phyloP scores from a whole-genome alignment of 192 early-diverging fungal genomes.

The Funneliformis geosporum region DNA sequence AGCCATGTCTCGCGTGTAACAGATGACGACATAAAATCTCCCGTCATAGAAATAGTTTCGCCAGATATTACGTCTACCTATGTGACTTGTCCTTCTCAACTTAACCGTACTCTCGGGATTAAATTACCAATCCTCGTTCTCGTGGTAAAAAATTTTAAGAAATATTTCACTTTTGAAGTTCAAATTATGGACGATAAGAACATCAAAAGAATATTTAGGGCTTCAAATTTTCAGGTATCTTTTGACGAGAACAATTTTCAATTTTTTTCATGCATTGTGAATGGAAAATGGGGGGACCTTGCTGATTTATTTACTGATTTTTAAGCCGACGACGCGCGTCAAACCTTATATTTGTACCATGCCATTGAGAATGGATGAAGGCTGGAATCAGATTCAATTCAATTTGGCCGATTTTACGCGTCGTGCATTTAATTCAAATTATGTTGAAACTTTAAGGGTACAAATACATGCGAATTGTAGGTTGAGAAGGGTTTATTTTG shows the following conservation, averaged over 20 bases:
- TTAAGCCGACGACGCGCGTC: slow-evolving; percentile 74
- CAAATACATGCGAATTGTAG: slow-evolving; percentile 91
- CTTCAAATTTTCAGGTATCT: slow-evolving; percentile 86
- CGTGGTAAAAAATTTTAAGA: slow-evolving; percentile 84
- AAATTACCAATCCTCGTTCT: slow-evolving; percentile 89
- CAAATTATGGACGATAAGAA: slow-evolving; percentile 85
- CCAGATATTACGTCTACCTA: slow-evolving; percentile 82
- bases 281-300: neutral
- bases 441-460: slow-evolving; percentile 83
- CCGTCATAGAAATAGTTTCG: slow-evolving; percentile 79
- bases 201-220: slow-evolving; percentile 76
- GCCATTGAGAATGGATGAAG: slow-evolving; percentile 90
- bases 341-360: slow-evolving; percentile 88
- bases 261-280: too few relatives aligned
- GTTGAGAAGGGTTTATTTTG: slow-evolving; percentile 87
- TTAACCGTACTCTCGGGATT: slow-evolving; percentile 81
- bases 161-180: slow-evolving; percentile 92
- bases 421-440: slow-evolving; percentile 86
- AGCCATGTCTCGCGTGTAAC: slow-evolving; percentile 76
- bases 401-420: slow-evolving; percentile 85
- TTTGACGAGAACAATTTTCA: too few relatives aligned
- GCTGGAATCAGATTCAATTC: slow-evolving; percentile 96
- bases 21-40: slow-evolving; percentile 81
- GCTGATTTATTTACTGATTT: neutral
- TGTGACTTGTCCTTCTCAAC: slow-evolving; percentile 79